These are phyloP conservation scores for Penicillium sp. DNA, from an alignment of 2,329 filamentous ascomycete genomes.

Conservation along the genomic window DNA sequence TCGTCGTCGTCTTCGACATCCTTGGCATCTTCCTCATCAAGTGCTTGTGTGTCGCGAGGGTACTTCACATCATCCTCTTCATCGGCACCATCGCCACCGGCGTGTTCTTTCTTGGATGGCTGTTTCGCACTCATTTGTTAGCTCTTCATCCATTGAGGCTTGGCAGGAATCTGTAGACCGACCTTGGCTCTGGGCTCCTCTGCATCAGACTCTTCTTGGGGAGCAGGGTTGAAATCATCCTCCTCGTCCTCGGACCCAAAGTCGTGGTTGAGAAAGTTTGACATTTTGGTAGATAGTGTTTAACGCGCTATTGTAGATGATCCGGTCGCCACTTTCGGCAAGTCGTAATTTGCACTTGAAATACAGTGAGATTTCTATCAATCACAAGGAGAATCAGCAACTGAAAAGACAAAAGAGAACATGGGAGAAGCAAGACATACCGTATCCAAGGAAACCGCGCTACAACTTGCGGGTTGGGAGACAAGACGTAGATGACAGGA, in stretches of 20 bases:
- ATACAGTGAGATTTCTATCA: neutral
- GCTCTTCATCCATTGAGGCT: conserved; percentile 16
- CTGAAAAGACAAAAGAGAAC: neutral
- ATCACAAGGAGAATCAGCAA: neutral
- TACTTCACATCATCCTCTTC: conserved; percentile 41
- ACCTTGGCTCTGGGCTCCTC: conserved; percentile 49
- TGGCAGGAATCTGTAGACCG: conserved; percentile 7
- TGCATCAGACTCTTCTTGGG: conserved; percentile 70
- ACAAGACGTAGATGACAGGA: neutral
- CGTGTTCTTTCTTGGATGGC: conserved; percentile 21
- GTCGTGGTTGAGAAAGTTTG: conserved; percentile 50
- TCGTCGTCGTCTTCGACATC: conserved; percentile 53
- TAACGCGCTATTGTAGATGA: neutral
- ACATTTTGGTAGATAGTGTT: conserved; percentile 32
- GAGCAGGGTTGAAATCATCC: conserved; percentile 82
- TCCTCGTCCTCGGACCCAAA: conserved; percentile 68
- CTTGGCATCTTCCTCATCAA: conserved; percentile 42
- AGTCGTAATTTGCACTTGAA: neutral
- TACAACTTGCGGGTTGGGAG: neutral
- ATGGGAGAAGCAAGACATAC: neutral
- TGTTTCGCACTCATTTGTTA: conserved; percentile 24
- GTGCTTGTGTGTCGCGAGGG: conserved; percentile 36
- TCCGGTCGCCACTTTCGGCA: neutral
- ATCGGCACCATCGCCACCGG: conserved; percentile 46
- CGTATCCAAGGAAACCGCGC: conserved; percentile 3